A percentile compares a stretch with the other conserved stretches of the same genome.
Conservation (phyloP, 164 flowering plant genomes). For the Umbellularia californica region DNA sequence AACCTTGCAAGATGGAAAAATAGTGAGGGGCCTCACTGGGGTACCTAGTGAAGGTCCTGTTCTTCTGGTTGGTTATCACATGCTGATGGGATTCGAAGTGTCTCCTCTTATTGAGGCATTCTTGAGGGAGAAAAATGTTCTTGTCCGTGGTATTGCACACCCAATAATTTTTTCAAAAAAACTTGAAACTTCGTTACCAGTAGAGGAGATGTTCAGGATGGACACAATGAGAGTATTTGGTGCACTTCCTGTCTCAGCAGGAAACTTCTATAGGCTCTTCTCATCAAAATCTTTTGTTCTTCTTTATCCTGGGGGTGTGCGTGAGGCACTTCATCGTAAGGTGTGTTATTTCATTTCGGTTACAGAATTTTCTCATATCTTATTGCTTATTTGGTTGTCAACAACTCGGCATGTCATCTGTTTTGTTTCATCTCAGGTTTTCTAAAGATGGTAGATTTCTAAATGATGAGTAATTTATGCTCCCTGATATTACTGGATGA, state of each 20-base stretch:
- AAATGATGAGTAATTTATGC: too few species aligned
- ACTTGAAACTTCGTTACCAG: constrained; percentile 14
- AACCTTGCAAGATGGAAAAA: constrained; percentile 73
- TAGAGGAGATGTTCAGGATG: constrained; percentile 24
- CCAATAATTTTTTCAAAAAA: constrained; percentile 41
- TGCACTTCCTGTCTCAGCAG: constrained; percentile 65
- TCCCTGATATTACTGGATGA: too few species aligned
- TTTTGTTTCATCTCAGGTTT: too few species aligned
- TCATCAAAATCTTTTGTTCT: constrained; percentile 68
- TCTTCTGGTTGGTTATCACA: constrained; percentile 84
- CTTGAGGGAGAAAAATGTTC: constrained; percentile 56
- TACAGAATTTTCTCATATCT: background rate
- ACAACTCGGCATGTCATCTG: background rate
- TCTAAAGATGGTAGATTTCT: background rate
- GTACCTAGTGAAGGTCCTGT: constrained; percentile 91
- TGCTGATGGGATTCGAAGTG: constrained; percentile 79
- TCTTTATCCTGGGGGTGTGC: constrained; percentile 96
- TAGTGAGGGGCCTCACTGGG: constrained; percentile 80
- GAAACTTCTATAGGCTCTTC: constrained; percentile 63
- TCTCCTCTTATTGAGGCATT: constrained; percentile 53
- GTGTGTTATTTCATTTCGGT: constrained; percentile 27
- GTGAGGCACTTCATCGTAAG: constrained; percentile 93
- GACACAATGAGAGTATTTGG: constrained; percentile 70
- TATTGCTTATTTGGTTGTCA: background rate
- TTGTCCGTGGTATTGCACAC: constrained; percentile 79